phyloP scores from a whole-genome alignment of 495 filamentous ascomycete species.

The Penicillium riverlandense region DNA sequence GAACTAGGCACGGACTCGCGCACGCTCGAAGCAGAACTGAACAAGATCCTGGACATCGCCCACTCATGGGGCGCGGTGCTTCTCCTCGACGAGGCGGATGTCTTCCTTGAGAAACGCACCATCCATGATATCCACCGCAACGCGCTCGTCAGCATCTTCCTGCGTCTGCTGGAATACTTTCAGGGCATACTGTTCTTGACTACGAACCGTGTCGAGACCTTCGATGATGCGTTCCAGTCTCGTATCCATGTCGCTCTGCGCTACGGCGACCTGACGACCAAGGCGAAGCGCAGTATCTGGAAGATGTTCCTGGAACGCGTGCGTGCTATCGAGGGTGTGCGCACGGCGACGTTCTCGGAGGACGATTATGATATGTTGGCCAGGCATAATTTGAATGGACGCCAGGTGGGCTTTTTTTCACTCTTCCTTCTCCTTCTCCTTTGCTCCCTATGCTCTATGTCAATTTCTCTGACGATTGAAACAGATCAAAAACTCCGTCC shows the following conservation, averaged over 20 bases:
- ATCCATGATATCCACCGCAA: conserved; percentile 69
- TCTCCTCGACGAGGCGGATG: conserved; percentile 71
- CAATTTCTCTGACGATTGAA: background rate
- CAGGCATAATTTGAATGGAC: conserved; percentile 72
- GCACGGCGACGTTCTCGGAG: conserved; percentile 56
- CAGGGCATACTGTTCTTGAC: conserved; percentile 77
- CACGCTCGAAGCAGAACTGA: conserved; percentile 71
- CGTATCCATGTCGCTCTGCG: conserved; percentile 69
- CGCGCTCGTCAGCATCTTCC: conserved; percentile 69
- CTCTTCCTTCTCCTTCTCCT: background rate
- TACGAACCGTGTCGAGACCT: conserved; percentile 71
- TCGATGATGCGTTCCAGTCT: conserved; percentile 61
- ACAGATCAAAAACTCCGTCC: conserved; percentile 86
- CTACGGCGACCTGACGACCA: conserved; percentile 68
- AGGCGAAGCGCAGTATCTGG: conserved; percentile 80
- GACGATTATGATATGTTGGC: conserved; percentile 61
- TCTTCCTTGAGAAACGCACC: conserved; percentile 68
- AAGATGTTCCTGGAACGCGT: conserved; percentile 75
- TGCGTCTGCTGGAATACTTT: conserved; percentile 67
- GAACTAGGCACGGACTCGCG: conserved; percentile 75
- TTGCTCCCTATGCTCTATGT: background rate
- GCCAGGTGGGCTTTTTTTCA: conserved; percentile 49
- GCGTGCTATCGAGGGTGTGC: conserved; percentile 53
- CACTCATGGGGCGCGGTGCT: conserved; percentile 82
- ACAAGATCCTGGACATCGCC: conserved; percentile 79